A percentile compares a stretch with the other conserved stretches of the same genome.
phyloP scores from a whole-genome alignment of 2,329 filamentous ascomycete genomes.

The Cyclaneusma minus region DNA sequence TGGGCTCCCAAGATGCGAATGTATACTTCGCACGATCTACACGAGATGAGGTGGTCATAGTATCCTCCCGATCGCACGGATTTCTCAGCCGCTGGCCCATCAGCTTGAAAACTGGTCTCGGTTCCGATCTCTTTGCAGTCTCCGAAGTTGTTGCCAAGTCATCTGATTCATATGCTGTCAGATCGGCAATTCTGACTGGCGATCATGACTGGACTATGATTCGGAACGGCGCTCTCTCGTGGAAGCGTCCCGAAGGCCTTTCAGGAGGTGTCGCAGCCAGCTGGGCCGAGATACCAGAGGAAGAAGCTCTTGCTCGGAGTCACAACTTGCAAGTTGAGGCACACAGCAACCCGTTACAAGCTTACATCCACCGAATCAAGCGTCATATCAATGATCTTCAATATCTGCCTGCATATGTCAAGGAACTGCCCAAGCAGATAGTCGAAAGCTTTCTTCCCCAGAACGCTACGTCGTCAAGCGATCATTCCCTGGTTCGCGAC shows the following conservation, averaged over 20 bases:
- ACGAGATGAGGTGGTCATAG: conserved; percentile 53
- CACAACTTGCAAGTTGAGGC: conserved; percentile 79
- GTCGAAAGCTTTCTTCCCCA: conserved; percentile 43
- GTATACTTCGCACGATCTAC: conserved; percentile 82
- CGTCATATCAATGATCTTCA: conserved; percentile 69
- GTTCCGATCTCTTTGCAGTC: conserved; percentile 47
- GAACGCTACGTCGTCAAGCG: conserved; percentile 28
- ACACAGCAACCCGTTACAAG: conserved; percentile 61
- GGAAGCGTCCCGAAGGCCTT: conserved; percentile 71
- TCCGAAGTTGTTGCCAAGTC: conserved; percentile 70
- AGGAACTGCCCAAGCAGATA: conserved; percentile 52
- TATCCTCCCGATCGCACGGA: conserved; percentile 64
- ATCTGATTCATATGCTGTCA: conserved; percentile 54
- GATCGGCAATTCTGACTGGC: conserved; percentile 55
- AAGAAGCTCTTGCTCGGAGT: conserved; percentile 61
- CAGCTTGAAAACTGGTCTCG: conserved; percentile 25
- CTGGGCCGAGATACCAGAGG: conserved; percentile 63
- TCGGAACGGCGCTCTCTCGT: conserved; percentile 65
- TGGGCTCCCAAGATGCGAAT: conserved; percentile 61
- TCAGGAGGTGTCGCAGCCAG: conserved; percentile 65
- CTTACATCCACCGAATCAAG: conserved; percentile 77
- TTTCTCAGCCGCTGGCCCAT: conserved; percentile 61
- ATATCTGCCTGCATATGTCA: conserved; percentile 59
- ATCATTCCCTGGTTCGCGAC: conserved; percentile 42
- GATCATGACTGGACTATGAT: conserved; percentile 68